These are phyloP conservation scores for Starmerella potacharoeniae DNA, from an alignment of 805 yeast genomes.

Conservation along the genomic window DNA sequence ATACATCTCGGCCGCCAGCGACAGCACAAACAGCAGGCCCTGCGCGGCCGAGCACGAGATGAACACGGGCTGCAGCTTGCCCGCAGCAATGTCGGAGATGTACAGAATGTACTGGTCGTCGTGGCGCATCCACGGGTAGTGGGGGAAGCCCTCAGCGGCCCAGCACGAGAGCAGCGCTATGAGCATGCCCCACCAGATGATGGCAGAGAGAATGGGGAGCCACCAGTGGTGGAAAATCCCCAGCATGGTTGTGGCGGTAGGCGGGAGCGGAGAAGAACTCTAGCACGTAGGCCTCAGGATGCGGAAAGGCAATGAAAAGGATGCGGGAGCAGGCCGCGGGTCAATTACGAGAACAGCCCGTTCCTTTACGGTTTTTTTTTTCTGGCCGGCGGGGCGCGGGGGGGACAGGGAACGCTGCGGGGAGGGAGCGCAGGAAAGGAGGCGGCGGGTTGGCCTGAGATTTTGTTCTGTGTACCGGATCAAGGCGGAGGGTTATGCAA, in stretches of 20 bases:
- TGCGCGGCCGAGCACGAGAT: conserved; percentile 68
- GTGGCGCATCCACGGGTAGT: conserved; percentile 43
- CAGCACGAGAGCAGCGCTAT: conserved; percentile 66
- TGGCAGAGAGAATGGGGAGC: conserved; percentile 53
- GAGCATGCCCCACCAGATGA: conserved; percentile 88
- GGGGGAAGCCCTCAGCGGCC: conserved; percentile 72
- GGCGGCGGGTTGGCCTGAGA: neutral
- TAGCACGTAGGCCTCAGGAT: too few relatives aligned
- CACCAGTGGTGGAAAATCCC: conserved; percentile 29
- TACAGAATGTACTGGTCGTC: conserved; percentile 42
- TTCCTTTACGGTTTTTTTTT: neutral
- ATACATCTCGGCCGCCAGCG: conserved; percentile 50
- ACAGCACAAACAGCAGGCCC: conserved; percentile 58
- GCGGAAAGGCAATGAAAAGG: neutral
- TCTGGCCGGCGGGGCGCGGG: neutral
- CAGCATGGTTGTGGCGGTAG: conserved; percentile 15
- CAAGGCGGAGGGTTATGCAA: conserved; percentile 1
- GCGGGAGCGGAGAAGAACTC: neutral
- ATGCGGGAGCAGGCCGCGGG: neutral
- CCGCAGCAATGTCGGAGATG: conserved; percentile 81
- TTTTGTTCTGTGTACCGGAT: neutral
- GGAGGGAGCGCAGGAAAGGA: neutral
- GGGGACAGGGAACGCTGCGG: neutral
- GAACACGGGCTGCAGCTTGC: conserved; percentile 72
- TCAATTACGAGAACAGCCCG: neutral